A percentile compares a stretch with the other conserved stretches of the same genome.
These are phyloP conservation scores for Malus hybrid DNA, from an alignment of 331 rosid genomes.

Conservation along the genomic window DNA sequence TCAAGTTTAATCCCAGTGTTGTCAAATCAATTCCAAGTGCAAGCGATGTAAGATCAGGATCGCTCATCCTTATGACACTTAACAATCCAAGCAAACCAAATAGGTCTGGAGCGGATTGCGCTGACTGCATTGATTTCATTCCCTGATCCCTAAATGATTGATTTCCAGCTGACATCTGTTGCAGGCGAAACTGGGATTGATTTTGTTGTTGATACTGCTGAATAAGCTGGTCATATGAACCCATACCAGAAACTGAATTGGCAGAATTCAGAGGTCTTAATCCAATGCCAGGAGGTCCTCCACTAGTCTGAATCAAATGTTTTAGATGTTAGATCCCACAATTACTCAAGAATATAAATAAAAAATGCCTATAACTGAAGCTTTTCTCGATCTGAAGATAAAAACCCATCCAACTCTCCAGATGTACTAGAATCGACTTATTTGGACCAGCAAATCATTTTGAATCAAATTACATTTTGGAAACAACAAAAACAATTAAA, in stretches of 20 bases:
- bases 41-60: constrained; percentile 89
- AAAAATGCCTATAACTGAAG: background rate
- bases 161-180: constrained; percentile 70
- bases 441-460: background rate
- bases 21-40: constrained; percentile 98
- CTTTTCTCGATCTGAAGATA: background rate
- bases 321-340: background rate
- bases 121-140: constrained; percentile 58
- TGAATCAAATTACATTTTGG: background rate
- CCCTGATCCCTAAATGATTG: constrained; percentile 87
- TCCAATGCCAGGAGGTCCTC: constrained; percentile 97
- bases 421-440: background rate
- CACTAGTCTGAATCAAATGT: constrained; percentile 55
- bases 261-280: constrained; percentile 81
- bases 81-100: constrained; percentile 93
- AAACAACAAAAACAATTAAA: no score
- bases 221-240: constrained; percentile 81
- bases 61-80: constrained; percentile 88
- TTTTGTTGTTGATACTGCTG: constrained; percentile 91
- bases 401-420: background rate
- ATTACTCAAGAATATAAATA: background rate
- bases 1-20: constrained; percentile 84
- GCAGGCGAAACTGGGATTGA: constrained; percentile 88
- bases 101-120: constrained; percentile 73
- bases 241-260: constrained; percentile 81